These are phyloP conservation scores for Dendryphion nanum DNA, from an alignment of 2,329 filamentous ascomycete species.

Conservation along the genomic window DNA sequence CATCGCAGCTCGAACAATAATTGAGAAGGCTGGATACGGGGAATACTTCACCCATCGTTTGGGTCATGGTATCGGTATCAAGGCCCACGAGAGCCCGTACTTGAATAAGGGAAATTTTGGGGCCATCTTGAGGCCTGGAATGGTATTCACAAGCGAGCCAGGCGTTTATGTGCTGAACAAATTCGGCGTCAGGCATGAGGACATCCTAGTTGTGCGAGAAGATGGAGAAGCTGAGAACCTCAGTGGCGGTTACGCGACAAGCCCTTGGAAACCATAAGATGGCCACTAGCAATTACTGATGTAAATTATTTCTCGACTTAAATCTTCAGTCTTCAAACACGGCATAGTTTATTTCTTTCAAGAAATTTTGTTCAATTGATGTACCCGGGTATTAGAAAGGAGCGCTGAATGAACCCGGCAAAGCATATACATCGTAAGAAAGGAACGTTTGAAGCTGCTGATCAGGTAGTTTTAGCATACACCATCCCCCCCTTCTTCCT, in stretches of 20 bases:
- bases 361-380: no score
- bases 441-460: no score
- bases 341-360: no score
- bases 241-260: constrained; percentile 52
- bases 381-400: no score
- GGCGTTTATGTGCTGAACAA: constrained; percentile 60
- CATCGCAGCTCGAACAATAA: constrained; percentile 58
- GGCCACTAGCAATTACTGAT: no score
- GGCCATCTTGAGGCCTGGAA: constrained; percentile 52
- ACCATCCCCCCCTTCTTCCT: no score
- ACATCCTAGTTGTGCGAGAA: constrained; percentile 58
- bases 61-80: constrained; percentile 65
- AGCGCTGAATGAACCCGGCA: no score
- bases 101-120: constrained; percentile 60
- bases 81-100: constrained; percentile 65
- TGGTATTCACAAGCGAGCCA: constrained; percentile 64
- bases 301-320: no score
- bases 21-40: constrained; percentile 59
- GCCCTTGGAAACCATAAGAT: constrained; percentile 53
- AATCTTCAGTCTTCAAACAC: no score
- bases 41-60: constrained; percentile 61
- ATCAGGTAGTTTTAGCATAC: no score
- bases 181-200: constrained; percentile 64
- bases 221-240: constrained; percentile 55
- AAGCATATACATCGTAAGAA: no score